These are phyloP conservation scores for Coemansia furcata DNA, from an alignment of 192 early-diverging fungal species.

Conservation along the genomic window DNA sequence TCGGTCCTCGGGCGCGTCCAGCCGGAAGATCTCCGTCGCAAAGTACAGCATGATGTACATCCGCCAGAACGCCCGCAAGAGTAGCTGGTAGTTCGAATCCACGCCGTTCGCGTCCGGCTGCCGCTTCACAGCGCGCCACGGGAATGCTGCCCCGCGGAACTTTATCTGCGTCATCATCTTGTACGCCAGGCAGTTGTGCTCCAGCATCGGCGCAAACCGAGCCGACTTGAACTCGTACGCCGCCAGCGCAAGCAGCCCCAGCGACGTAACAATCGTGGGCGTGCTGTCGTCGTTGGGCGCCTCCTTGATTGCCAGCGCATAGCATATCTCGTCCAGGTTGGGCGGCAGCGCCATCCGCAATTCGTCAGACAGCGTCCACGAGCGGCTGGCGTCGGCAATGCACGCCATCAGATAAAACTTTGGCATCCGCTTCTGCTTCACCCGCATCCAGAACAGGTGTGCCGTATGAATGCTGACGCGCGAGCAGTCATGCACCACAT, in stretches of 20 bases:
- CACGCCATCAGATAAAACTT: conserved; percentile 43
- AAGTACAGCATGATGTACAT: conserved; percentile 43
- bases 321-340: conserved; percentile 51
- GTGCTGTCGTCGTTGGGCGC: conserved; percentile 18
- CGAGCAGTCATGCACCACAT: conserved; percentile 51
- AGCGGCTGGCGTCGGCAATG: conserved; percentile 51
- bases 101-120: conserved; percentile 16
- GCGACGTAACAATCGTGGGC: conserved; percentile 22
- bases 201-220: conserved; percentile 51
- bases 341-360: conserved; percentile 45
- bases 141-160: conserved; percentile 47
- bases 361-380: conserved; percentile 50
- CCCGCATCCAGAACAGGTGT: conserved; percentile 52
- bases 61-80: conserved; percentile 49
- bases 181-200: conserved; percentile 49
- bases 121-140: conserved; percentile 43
- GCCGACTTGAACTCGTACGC: conserved; percentile 55
- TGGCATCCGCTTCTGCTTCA: conserved; percentile 41
- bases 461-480: conserved; percentile 50
- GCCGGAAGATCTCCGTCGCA: conserved; percentile 46
- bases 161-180: conserved; percentile 45
- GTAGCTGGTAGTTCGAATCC: conserved; percentile 50
- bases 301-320: conserved; percentile 32
- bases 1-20: conserved; percentile 51
- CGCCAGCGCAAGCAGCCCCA: conserved; percentile 39